phyloP scores from a whole-genome alignment of 139 green algal species.

The Trebouxia sp. region DNA sequence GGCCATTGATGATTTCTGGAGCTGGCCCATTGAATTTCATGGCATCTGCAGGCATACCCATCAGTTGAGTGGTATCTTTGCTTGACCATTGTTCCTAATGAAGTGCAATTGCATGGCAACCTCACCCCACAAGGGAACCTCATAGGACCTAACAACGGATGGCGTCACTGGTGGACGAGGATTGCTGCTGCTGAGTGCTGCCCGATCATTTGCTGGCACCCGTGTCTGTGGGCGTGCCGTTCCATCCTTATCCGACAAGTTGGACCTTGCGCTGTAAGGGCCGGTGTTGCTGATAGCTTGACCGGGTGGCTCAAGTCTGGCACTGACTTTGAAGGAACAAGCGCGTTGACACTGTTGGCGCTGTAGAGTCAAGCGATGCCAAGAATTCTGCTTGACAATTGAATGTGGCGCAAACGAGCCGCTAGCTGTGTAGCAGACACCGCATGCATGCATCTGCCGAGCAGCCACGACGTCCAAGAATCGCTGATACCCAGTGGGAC shows the following conservation, averaged over 20 bases:
- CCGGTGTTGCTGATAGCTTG: neutral
- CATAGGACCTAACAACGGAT: slow-evolving; percentile 11
- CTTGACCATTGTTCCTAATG: neutral
- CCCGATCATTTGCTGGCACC: neutral
- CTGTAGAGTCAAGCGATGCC: too few species aligned
- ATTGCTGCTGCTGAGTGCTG: neutral
- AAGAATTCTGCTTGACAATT: too few species aligned
- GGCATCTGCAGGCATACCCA: slow-evolving; percentile 22
- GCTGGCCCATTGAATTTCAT: slow-evolving; percentile 35
- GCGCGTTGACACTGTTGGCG: too few species aligned
- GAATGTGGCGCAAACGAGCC: too few species aligned
- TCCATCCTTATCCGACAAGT: neutral
- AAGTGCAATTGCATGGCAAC: neutral
- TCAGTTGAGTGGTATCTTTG: neutral
- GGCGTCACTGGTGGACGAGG: neutral
- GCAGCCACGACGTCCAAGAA: too few species aligned
- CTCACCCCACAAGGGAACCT: slow-evolving; percentile 7
- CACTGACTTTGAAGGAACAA: too few species aligned
- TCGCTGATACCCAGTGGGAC: too few species aligned
- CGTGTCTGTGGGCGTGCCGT: neutral
- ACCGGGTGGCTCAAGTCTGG: neutral
- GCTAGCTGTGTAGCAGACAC: too few species aligned
- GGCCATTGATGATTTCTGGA: slow-evolving; percentile 80
- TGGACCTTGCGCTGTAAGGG: neutral
- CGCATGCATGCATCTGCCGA: too few species aligned